Evolutionary conservation across 129 eudicot genomes (phyloP).

Genomic region (Chrysanthemum lavandulifolium): DNA sequence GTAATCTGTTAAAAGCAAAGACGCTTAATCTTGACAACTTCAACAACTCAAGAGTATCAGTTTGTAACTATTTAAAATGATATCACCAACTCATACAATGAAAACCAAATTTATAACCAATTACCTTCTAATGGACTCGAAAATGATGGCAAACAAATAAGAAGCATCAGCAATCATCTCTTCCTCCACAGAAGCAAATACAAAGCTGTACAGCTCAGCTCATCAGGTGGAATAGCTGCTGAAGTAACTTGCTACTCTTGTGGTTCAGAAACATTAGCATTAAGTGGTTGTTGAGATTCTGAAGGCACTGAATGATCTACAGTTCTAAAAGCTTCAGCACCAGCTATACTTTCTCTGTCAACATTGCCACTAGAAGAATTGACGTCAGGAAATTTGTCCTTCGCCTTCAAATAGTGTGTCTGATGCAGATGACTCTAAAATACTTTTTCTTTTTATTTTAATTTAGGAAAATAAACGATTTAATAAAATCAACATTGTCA

Average conservation of each 20-base stretch:
- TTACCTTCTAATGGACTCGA: too few species aligned
- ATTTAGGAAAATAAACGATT: too few species aligned
- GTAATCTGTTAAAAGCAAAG: background rate
- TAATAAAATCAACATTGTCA: too few species aligned
- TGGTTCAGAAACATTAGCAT: conserved; percentile 46
- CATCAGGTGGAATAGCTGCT: conserved; percentile 82
- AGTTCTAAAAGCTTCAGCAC: conserved; percentile 24
- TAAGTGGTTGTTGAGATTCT: conserved; percentile 23
- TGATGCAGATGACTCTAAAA: too few species aligned
- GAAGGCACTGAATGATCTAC: conserved; percentile 22
- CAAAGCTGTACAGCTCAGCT: conserved; percentile 63
- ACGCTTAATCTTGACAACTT: background rate
- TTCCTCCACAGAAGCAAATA: conserved; percentile 83
- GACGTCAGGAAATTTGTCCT: conserved; percentile 26
- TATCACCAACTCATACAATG: background rate
- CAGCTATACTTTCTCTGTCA: conserved; percentile 22
- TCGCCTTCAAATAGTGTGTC: too few species aligned
- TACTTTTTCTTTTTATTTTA: too few species aligned
- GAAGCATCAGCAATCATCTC: conserved; percentile 55
- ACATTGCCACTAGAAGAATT: conserved; percentile 35
- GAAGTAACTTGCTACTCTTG: conserved; percentile 58
- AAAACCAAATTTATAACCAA: background rate
- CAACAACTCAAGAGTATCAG: background rate
- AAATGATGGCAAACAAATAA: too few species aligned
- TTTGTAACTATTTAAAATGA: too few species aligned